Base-by-base conservation (phyloP, 306 rosid genomes). In the Medicago ruthenica region DNA sequence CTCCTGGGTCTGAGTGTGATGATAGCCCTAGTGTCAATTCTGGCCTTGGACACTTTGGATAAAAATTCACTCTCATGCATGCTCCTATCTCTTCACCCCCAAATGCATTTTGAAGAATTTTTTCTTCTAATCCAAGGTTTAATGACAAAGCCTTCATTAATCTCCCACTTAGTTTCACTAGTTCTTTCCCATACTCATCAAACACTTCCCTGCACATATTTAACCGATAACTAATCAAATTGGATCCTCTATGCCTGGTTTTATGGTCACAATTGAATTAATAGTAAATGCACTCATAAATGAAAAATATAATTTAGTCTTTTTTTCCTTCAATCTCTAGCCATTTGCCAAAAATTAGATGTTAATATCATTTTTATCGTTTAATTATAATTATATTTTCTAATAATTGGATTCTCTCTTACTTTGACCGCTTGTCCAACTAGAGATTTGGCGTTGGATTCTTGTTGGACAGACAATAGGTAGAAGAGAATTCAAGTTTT, bases 1-100 rank as follows among this genome's bases (percentile, higher is more conserved):
- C 98, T 0, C 98, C 98, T 0, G 97, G 98, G 73, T 95, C 98
- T 1, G 97, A 95, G 78, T 95, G 98, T 4, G 98, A 85, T 7
- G 98, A 95, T 0, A 95, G 64, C 1, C 98, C 98, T 1, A 95
- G 70, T 1, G 97, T 80, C 5, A 95, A 78, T 11, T 92, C 97
- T 5, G 97, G 97, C 36, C 82, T 81, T 0, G 98, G 98, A 72
- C 98, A 95, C 51, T 81, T 90, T 0, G 98, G 98, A 66, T 95
- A 95, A 45, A 78, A 95, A 72, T 92, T 92, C 24, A 90, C 96
- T 67, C 98, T 89, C 55, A 92, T 55, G 16, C 97, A 92, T 3
- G 97, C 97, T 44, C 98, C 98, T 5, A 89, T 79, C 0, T 92
- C 82, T 54, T 90, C 79, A 20, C 96, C 98, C 7, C 98, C 98